phyloP scores from a whole-genome alignment of 179 eudicot genomes.

The Nepenthes alata region DNA sequence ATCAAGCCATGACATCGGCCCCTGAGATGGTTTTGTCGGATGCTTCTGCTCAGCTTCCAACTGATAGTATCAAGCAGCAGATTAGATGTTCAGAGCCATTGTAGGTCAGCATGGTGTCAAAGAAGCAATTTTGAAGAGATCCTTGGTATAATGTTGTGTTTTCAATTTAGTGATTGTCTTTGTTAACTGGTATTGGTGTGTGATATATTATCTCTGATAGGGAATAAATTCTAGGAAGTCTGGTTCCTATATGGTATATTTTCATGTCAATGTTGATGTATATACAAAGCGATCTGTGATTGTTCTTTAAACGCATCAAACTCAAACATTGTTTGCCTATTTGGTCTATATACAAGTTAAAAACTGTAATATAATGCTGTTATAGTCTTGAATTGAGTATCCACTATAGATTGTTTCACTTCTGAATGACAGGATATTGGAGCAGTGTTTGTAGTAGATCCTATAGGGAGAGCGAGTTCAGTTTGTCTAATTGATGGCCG shows the following conservation, averaged over 20 bases:
- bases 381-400: background rate
- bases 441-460: too few species aligned
- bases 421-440: too few species aligned
- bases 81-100: slow-evolving; percentile 41
- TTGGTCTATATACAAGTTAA: slow-evolving; percentile 17
- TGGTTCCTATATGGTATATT: slow-evolving; percentile 21
- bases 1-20: slow-evolving; percentile 41
- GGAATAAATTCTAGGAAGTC: slow-evolving; percentile 27
- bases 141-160: slow-evolving; percentile 19
- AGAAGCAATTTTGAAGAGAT: slow-evolving; percentile 57
- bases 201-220: slow-evolving; percentile 40
- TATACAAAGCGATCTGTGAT: slow-evolving; percentile 19
- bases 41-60: slow-evolving; percentile 36
- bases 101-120: slow-evolving; percentile 21
- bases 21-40: slow-evolving; percentile 32
- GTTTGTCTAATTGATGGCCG: too few species aligned
- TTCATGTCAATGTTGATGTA: slow-evolving; percentile 20
- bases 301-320: slow-evolving; percentile 32
- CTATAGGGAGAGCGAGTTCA: too few species aligned
- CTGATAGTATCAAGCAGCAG: slow-evolving; percentile 41
- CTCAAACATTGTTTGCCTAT: slow-evolving; percentile 16
- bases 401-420: too few species aligned
- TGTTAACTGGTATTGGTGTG: slow-evolving; percentile 44
- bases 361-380: slow-evolving; percentile 12
- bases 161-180: slow-evolving; percentile 11